Evolutionary conservation across 768 basidiomycete species (phyloP).

Genomic region (Russula ochroleuca): DNA sequence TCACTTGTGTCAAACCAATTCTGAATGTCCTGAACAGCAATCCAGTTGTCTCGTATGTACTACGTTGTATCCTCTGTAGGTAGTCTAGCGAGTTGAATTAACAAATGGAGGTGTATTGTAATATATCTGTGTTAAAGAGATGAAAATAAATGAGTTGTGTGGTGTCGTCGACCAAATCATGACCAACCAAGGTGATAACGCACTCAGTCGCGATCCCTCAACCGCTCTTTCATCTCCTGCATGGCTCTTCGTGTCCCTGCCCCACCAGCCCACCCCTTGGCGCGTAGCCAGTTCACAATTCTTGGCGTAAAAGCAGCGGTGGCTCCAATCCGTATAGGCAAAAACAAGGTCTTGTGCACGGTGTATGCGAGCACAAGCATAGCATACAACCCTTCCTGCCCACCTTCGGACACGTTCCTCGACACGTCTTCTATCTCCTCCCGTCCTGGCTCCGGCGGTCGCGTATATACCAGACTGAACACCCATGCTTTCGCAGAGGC

Average conservation of each 20-base stretch:
- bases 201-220: conserved; percentile 30
- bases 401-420: conserved; percentile 34
- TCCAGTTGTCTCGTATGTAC: conserved; percentile 6
- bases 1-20: not conserved
- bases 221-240: conserved; percentile 38
- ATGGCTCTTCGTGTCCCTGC: conserved; percentile 67
- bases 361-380: conserved; percentile 92
- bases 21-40: not conserved
- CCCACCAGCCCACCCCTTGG: conserved; percentile 75
- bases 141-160: conserved; percentile 4
- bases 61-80: conserved; percentile 17
- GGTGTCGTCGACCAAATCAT: not conserved
- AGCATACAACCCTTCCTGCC: conserved; percentile 79
- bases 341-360: conserved; percentile 90
- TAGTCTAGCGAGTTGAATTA: conserved; percentile 19
- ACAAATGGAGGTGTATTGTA: conserved; percentile 9
- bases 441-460: conserved; percentile 59
- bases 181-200: conserved; percentile 24
- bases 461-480: conserved; percentile 43
- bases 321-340: conserved; percentile 84
- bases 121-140: conserved; percentile 2
- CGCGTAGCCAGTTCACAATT: conserved; percentile 80
- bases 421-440: conserved; percentile 54
- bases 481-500: conserved; percentile 51
- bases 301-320: conserved; percentile 83